Percentiles rank a stretch among this genome's conserved stretches.
Evolutionary conservation across 768 basidiomycete genomes (phyloP).

Genomic region (Termitomyces sp.): DNA sequence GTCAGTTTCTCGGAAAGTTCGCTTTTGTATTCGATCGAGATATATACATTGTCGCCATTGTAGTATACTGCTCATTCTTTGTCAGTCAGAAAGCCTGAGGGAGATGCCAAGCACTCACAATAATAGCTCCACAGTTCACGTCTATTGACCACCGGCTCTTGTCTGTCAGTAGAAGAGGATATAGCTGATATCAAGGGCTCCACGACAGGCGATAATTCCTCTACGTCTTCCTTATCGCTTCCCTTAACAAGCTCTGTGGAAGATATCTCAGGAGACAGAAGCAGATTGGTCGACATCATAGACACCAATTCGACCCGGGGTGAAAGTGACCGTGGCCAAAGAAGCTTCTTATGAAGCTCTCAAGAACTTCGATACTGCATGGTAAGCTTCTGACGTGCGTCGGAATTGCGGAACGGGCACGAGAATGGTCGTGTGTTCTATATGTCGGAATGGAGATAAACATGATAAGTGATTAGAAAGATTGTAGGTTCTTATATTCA

Average conservation of each 20-base stretch:
- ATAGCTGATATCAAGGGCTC: not conserved
- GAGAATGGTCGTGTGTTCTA: not conserved
- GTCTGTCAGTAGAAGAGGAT: not conserved
- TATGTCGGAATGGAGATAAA: not conserved
- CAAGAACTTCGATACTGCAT: not conserved
- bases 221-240: not conserved
- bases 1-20: not conserved
- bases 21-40: not conserved
- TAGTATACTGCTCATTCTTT: conserved; percentile 53
- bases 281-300: not conserved
- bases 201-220: not conserved
- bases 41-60: conserved; percentile 69
- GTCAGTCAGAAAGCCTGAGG: not conserved
- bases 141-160: conserved; percentile 64
- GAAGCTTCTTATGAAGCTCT: not conserved
- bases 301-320: not conserved
- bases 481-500: not conserved
- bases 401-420: not conserved
- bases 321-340: not conserved
- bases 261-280: not conserved
- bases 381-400: not conserved
- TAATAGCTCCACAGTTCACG: conserved; percentile 81
- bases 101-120: conserved; percentile 34
- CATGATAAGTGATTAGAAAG: not conserved
- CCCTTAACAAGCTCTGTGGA: not conserved